Evolutionary conservation across 1,284 basidiomycete genomes (phyloP).

Genomic region (Stereum hirsutum): DNA sequence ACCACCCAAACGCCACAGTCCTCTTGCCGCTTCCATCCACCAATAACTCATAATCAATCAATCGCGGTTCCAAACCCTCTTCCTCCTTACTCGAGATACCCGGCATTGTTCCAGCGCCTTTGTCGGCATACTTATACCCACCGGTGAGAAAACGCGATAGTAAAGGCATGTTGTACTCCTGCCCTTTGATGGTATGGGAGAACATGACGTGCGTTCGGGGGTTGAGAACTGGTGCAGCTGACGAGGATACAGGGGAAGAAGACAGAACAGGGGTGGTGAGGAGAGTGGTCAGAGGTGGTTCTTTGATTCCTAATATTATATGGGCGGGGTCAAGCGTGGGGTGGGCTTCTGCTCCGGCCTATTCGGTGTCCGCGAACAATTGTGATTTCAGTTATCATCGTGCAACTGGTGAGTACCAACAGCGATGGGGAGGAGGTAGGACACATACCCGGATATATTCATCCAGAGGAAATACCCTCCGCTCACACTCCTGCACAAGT

Average conservation of each 20-base stretch:
- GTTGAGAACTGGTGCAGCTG: conserved; percentile 7
- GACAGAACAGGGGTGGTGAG: conserved; percentile 33
- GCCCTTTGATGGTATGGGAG: conserved; percentile 84
- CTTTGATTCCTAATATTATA: conserved; percentile 82
- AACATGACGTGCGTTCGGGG: conserved; percentile 78
- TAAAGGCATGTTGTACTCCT: conserved; percentile 77
- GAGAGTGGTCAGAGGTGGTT: conserved; percentile 64
- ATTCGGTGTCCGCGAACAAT: background rate
- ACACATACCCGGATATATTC: conserved; percentile 60
- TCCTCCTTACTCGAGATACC: no score
- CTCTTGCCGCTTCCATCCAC: conserved; percentile 57
- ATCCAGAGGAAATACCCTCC: conserved; percentile 60
- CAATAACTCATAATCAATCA: conserved; percentile 84
- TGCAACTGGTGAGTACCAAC: background rate
- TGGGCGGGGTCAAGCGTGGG: conserved; percentile 55
- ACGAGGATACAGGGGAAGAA: conserved; percentile 16
- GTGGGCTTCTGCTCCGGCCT: conserved; percentile 73
- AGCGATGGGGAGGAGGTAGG: background rate
- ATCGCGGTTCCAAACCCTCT: conserved; percentile 30
- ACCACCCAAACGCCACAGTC: conserved; percentile 85
- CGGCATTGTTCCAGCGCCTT: background rate
- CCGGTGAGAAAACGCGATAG: conserved; percentile 53
- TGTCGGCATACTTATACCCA: conserved; percentile 14
- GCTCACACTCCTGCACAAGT: conserved; percentile 66
- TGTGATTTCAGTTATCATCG: no score